These are phyloP conservation scores for Fraxinus sp. DNA, from an alignment of 305 asterid species.

Conservation along the genomic window DNA sequence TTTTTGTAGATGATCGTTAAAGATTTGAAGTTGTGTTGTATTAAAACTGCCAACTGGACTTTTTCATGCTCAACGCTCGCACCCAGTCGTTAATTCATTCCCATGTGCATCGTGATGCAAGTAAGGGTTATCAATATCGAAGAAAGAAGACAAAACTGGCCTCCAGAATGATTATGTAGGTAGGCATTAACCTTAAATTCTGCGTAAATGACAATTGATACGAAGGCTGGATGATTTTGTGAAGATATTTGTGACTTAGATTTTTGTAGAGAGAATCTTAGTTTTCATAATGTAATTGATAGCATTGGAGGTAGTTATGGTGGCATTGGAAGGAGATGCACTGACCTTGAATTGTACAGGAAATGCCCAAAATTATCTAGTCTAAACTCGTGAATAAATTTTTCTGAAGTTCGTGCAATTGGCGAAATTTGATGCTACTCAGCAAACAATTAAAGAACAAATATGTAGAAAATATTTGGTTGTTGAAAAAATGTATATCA, in stretches of 20 bases:
- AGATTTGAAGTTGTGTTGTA: background rate
- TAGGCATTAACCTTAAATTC: background rate
- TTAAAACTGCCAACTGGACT: background rate
- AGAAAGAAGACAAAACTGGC: background rate
- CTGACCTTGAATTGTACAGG: background rate
- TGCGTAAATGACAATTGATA: background rate
- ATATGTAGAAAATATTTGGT: background rate
- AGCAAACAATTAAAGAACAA: background rate
- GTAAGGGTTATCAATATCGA: background rate
- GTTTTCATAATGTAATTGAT: background rate
- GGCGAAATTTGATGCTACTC: background rate
- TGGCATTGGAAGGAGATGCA: background rate
- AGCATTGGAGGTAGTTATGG: background rate
- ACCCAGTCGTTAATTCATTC: background rate
- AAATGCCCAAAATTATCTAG: background rate
- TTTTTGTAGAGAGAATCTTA: background rate
- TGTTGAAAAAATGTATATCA: background rate
- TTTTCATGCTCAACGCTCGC: background rate
- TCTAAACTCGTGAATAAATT: background rate
- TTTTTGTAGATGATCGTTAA: background rate
- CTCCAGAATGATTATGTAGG: background rate
- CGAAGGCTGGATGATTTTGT: background rate
- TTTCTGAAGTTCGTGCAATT: background rate
- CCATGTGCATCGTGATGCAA: background rate
- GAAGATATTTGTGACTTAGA: background rate